Percentiles rank a stretch among this genome's conserved stretches.
phyloP scores from a whole-genome alignment of 768 basidiomycete species.

The Galerina sulciceps region DNA sequence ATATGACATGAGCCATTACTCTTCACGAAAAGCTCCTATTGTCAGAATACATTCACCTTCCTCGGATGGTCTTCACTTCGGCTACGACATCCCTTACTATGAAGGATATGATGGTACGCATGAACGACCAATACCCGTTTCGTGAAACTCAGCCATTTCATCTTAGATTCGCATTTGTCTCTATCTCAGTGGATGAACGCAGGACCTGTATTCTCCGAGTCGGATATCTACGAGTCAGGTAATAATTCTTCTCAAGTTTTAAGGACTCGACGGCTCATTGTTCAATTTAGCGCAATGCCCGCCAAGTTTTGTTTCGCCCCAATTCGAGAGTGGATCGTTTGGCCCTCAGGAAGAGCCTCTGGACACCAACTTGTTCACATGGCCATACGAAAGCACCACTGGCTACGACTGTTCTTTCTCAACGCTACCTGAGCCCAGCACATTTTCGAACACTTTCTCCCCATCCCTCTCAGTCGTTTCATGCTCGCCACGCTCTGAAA shows the following conservation, averaged over 20 bases:
- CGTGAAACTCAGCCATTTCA: neutral
- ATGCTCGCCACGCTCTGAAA: constrained; percentile 37
- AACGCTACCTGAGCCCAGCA: constrained; percentile 20
- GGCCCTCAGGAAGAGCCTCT: constrained; percentile 23
- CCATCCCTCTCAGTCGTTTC: constrained; percentile 34
- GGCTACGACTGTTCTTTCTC: constrained; percentile 27
- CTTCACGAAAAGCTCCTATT: constrained; percentile 19
- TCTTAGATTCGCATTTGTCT: constrained; percentile 21
- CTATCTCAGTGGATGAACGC: constrained; percentile 29
- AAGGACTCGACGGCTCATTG: neutral
- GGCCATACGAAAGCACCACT: constrained; percentile 29
- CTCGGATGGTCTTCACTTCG: constrained; percentile 16
- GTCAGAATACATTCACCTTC: constrained; percentile 26
- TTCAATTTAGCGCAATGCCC: constrained; percentile 23
- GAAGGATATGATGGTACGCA: constrained; percentile 18
- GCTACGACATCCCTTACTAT: constrained; percentile 18
- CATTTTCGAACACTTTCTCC: constrained; percentile 24
- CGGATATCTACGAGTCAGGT: constrained; percentile 31
- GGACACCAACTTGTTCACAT: constrained; percentile 25
- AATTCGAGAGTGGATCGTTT: neutral
- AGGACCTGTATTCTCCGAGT: constrained; percentile 25
- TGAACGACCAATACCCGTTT: neutral
- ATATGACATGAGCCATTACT: constrained; percentile 23
- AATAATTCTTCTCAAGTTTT: neutral
- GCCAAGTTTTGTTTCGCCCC: constrained; percentile 18